Evolutionary conservation across 345 rosid genomes (phyloP).

Genomic region (Crucihimalaya himalaica): DNA sequence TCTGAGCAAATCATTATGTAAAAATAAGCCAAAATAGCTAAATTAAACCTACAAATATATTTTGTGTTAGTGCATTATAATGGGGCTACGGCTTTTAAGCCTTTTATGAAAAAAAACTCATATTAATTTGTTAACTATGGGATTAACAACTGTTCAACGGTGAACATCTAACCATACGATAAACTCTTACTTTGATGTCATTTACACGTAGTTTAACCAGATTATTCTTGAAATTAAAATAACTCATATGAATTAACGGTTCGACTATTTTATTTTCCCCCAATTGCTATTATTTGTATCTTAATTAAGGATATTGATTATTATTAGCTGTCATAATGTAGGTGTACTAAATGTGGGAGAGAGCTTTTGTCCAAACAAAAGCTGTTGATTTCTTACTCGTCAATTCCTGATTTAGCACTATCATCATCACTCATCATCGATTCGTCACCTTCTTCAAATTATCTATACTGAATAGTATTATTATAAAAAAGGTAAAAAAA

Average conservation of each 20-base stretch:
- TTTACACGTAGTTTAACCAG: background rate
- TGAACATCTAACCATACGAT: background rate
- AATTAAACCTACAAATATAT: background rate
- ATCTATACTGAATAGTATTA: background rate
- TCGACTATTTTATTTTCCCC: background rate
- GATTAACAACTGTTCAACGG: background rate
- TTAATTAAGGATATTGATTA: background rate
- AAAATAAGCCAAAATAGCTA: background rate
- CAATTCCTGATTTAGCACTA: conserved; percentile 18
- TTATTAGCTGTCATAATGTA: conserved; percentile 26
- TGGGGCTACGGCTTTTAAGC: background rate
- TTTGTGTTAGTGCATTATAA: background rate
- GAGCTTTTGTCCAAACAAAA: conserved; percentile 29
- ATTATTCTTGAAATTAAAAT: background rate
- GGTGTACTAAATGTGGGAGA: background rate
- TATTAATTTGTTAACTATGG: background rate
- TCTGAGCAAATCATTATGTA: background rate
- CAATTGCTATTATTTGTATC: background rate
- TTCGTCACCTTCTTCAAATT: conserved; percentile 3
- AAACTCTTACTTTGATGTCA: background rate
- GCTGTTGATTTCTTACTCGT: conserved; percentile 10
- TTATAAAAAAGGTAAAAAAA: background rate
- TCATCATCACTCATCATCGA: conserved; percentile 18
- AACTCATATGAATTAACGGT: background rate
- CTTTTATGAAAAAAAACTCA: background rate